Base-by-base conservation (phyloP, 2,329 filamentous ascomycete genomes). In the Emmonsiellopsis sp. region DNA sequence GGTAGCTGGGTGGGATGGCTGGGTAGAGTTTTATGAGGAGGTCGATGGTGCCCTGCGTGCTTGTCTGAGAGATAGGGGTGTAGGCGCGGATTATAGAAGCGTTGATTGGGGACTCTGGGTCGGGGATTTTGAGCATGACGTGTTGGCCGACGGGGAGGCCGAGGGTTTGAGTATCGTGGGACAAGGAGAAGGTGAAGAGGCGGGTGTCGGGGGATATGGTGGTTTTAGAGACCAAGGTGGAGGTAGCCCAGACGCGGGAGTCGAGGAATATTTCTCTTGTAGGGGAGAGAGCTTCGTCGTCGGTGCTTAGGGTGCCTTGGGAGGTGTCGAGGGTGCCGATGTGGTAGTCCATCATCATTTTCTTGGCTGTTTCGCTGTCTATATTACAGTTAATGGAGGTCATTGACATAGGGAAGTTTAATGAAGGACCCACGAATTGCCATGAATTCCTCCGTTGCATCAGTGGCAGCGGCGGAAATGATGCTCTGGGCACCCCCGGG, bases 351-450 rank as follows among this genome's bases (percentile, higher is more conserved):
- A 81, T 79, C 85, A 96, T 90, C 89, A 95, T 95, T 14, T 78
- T 79, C 71, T 94, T 95, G 36, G 91, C 91, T 13, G 87, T 95
- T 72, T 95, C 90, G 66, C 86, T 91, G 67, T 95, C 88, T 92
- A 63, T 53, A n/a, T 46, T 49, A 56, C 60, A 71, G 64, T 42
- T 49, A 53, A 11, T n/a, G 34, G 34, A 45, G n/a, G 50, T 45
- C 53, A 31, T 31, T 13, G 10, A 27, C 3, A n/a, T 13, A 46
- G 5, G 34, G 40, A 5, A 37, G 27, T 39, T 33, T 8, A 43
- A 17, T 8, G 7, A n/a, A 6, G 49, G 37, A 77, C 87, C 77
- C 76, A 92, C 88, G 90, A 62, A 96, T 96, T 11, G 87, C 86
- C 72, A 94, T 81, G 66, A 95, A 96, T 60, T 96, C 91, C 62